phyloP scores from a whole-genome alignment of 116 monocot species.

The Papilionanthe hybrid region DNA sequence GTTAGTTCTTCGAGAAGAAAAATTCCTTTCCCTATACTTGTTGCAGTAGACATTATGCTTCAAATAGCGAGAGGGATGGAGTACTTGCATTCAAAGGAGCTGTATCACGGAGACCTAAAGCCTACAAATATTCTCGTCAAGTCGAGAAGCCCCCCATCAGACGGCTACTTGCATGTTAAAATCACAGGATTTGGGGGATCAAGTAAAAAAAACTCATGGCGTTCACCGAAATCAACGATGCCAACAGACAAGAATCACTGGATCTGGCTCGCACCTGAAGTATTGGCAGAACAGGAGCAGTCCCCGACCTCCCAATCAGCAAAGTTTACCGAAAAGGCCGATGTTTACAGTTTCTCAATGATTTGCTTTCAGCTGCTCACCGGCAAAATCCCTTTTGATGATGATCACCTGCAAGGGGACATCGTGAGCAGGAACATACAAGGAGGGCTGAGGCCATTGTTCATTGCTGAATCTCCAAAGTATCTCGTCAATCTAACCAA shows the following conservation, averaged over 20 bases:
- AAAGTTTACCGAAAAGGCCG: conserved; percentile 60
- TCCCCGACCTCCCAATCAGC: not conserved
- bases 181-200: conserved; percentile 32
- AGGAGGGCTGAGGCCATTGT: conserved; percentile 57
- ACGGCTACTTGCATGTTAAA: conserved; percentile 49
- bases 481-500: conserved; percentile 48
- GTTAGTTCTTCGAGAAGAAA: conserved; percentile 28
- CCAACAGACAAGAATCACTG: conserved; percentile 19
- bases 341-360: conserved; percentile 79
- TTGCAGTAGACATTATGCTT: conserved; percentile 59
- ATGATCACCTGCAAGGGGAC: conserved; percentile 50
- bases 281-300: conserved; percentile 39
- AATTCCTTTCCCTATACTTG: conserved; percentile 40
- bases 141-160: conserved; percentile 16
- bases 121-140: conserved; percentile 53
- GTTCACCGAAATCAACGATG: too few species aligned
- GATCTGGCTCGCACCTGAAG: conserved; percentile 69
- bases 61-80: conserved; percentile 83
- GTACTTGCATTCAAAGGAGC: conserved; percentile 47
- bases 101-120: conserved; percentile 62
- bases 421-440: conserved; percentile 51
- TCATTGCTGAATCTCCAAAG: conserved; percentile 46
- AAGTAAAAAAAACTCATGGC: not conserved
- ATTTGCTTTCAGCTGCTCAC: conserved; percentile 68
- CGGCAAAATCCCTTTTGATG: conserved; percentile 70